Base-by-base conservation (phyloP, 768 basidiomycete genomes). In the Tulasnella sp. region DNA sequence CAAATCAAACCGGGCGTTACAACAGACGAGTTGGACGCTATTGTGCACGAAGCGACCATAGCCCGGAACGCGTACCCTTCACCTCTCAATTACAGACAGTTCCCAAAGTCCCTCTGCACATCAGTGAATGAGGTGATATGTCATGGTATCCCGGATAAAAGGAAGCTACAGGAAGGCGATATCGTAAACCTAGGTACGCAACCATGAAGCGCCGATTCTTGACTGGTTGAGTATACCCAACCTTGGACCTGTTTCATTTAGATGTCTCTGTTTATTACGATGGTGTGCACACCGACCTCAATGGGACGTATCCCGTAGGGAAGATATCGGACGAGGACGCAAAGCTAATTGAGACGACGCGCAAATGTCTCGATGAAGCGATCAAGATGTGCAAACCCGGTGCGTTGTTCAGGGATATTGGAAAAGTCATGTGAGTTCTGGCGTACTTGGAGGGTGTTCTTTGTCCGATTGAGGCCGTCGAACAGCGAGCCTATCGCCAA, bases 31-130 rank as follows among this genome's bases (percentile, higher is more conserved):
- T 76, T 99, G 25, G 96, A 99, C 70, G 81, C 80, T 57, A 82
- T 97, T 62, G 91, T 94, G 12, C 96, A 99, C 71, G 79, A 88
- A 62, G 96, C 86, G 15, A 85, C 76, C 62, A 83, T 98, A 62
- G 84, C 93, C 71, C 77, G 93, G 50, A 82, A 89, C 62, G 80
- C 88, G 21, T 99, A 99, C 70, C 96, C 96, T 1, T 92, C 88
- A 25, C 88, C 96, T 41, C 73, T 98, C 59, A 89, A 89, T 66
- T 99, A 99, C 70, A 79, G 83, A 51, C 75, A 78, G 34, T 98
- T 83, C 67, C 94, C 96, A 11, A 97, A 97, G 74, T 97, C 92
- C 29, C 80, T 94, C 35, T 99, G 96, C 85, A 92, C 86, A 82
- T 92, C 90, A 39, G 71, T 98, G 21, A 99, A 99, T 68, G 94